A percentile compares a stretch with the other conserved stretches of the same genome.
phyloP scores from a whole-genome alignment of 805 yeast genomes.

The Candida ascalaphidarum region DNA sequence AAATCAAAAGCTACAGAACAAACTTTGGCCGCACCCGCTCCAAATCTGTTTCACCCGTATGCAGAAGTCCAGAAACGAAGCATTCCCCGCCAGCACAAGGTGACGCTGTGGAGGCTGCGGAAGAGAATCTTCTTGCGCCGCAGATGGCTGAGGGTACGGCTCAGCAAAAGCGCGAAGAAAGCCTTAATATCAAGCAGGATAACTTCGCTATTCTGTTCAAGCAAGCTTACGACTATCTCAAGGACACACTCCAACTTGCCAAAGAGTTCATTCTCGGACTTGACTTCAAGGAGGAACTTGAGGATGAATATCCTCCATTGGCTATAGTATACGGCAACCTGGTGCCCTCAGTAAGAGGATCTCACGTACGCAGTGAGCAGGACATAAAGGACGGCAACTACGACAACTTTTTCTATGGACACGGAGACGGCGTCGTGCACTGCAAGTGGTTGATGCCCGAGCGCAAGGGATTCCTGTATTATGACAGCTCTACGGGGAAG shows the following conservation, averaged over 20 bases:
- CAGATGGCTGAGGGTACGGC: too few relatives aligned
- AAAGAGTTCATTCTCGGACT: constrained; percentile 50
- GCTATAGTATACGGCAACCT: constrained; percentile 74
- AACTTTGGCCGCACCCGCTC: constrained; percentile 8
- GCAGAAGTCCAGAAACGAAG: too few relatives aligned
- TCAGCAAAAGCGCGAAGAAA: too few relatives aligned
- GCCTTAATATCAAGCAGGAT: constrained; percentile 5
- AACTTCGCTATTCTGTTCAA: constrained; percentile 39
- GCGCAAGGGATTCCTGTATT: constrained; percentile 46
- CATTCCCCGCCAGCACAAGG: too few relatives aligned
- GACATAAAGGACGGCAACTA: constrained; percentile 68
- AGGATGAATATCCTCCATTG: constrained; percentile 64
- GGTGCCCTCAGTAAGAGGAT: constrained; percentile 81
- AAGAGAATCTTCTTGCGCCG: too few relatives aligned
- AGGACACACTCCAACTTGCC: constrained; percentile 52
- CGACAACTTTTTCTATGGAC: constrained; percentile 72
- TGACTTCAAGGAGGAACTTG: constrained; percentile 40
- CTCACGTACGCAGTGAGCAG: constrained; percentile 50
- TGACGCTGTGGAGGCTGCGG: too few relatives aligned
- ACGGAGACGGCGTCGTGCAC: constrained; percentile 91
- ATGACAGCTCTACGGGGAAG: constrained; percentile 17
- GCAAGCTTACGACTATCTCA: constrained; percentile 58
- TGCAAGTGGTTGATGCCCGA: constrained; percentile 80
- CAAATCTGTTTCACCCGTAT: neutral
- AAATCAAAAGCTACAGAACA: constrained; percentile 16